Evolutionary conservation across 2,329 filamentous ascomycete genomes (phyloP).

Genomic region (Microdochium trichocladiopsis): DNA sequence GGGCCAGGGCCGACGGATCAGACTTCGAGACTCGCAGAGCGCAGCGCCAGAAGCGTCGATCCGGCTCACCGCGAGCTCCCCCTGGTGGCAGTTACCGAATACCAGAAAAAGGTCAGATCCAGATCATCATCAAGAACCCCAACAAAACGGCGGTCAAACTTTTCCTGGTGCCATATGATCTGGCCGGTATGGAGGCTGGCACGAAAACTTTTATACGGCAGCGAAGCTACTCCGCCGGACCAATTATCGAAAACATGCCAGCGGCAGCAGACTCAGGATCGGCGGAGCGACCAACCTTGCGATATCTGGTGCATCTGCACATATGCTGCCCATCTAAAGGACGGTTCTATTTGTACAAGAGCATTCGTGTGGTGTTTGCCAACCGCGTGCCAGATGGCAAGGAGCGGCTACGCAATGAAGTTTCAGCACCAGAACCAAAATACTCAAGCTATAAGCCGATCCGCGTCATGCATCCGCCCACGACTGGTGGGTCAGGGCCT

Average conservation of each 20-base stretch:
- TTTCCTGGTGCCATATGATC: conserved; percentile 88
- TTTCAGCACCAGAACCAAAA: conserved; percentile 79
- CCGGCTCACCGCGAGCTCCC: conserved; percentile 57
- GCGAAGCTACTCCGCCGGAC: conserved; percentile 82
- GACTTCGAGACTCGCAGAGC: conserved; percentile 22
- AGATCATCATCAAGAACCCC: conserved; percentile 96
- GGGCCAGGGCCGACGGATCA: conserved; percentile 6
- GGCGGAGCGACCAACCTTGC: conserved; percentile 61
- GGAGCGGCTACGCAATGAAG: conserved; percentile 84
- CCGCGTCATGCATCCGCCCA: conserved; percentile 38
- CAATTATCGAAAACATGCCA: conserved; percentile 64
- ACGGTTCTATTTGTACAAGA: conserved; percentile 85
- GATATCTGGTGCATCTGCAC: conserved; percentile 88
- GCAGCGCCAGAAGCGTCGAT: conserved; percentile 43
- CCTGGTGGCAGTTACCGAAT: conserved; percentile 90
- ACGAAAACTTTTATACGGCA: conserved; percentile 96
- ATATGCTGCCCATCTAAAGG: conserved; percentile 83
- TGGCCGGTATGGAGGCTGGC: conserved; percentile 85
- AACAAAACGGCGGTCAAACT: conserved; percentile 98
- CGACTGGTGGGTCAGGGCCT: conserved; percentile 27
- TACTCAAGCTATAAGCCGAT: conserved; percentile 78
- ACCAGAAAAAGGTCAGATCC: conserved; percentile 85
- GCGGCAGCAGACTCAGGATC: conserved; percentile 14
- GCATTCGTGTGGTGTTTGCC: conserved; percentile 89
- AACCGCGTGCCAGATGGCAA: conserved; percentile 95